Base-by-base conservation (phyloP, 805 yeast genomes). In the Hyphopichia homilentoma region DNA sequence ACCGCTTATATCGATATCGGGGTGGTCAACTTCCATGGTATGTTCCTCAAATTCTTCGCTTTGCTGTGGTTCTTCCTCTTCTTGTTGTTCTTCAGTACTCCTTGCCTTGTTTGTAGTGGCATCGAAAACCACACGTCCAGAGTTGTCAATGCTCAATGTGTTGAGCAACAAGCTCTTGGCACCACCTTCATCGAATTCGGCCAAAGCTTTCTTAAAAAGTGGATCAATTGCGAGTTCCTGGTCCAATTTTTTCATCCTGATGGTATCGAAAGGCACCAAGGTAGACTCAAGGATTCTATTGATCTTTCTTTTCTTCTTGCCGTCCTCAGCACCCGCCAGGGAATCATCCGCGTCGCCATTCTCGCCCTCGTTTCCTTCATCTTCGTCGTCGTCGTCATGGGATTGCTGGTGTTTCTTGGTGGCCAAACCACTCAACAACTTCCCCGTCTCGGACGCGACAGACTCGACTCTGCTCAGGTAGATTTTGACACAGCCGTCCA, bases 401-500 rank as follows among this genome's bases (percentile, higher is more conserved):
- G 65, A 47, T 7, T 36, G 38, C 5, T 30, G 36, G 14, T 12
- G 36, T 12, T 38, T 41, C 12, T 68, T 61, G 5, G 69, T 62
- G 2, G 88, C 79, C 35, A 85, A 59, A 3, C 95, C 95, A 56
- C 84, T 82, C 21, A 88, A 59, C 35, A 90, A 65, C 46, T 79
- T 78, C 2, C 95, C 94, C 0, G 97, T 88, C 48, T 89, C 97
- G 6, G 83, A 80, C 4, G 89, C 94, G 0, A 87, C 95, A 0
- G 95, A 83, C 48, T 89, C 97, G 15, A 90, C 88, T 47, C 97
- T 74, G 11, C 94, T 84, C 8, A 89, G 77, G 53, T 90, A 90
- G 33, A 90, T 86, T 61, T 88, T 88, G 21, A 89, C 90, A 65
- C 97, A 89, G 0, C 97, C 97, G 49, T 89, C 97, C 15, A 90